Base-by-base conservation (phyloP, 2,329 filamentous ascomycete species). In the Fusarium annulatum region DNA sequence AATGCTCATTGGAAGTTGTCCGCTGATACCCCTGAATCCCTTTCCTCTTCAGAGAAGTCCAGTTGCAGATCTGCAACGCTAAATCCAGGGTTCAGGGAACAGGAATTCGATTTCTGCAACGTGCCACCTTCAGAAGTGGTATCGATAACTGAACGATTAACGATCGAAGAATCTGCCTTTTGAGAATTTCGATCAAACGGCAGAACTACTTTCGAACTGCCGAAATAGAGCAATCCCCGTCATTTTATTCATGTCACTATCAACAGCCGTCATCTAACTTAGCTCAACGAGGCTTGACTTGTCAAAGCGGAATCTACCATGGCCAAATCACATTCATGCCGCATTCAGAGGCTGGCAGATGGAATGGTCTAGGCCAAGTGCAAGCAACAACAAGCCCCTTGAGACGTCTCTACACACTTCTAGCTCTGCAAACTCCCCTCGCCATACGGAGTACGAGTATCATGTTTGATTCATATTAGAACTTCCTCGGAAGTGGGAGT, bases 81-180 rank as follows among this genome's bases (percentile, higher is more conserved):
- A 74, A 74, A 74, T 74, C 45, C 64, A 72, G 71, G 71, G 71
- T 72, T 64, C 52, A 68, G 42, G 33, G 49, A 26, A 34, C 30
- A 55, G 43, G 42, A 49, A 58, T 57, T 51, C 21, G 34, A 43
- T 56, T 55, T 64, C 51, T 42, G 45, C 28, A 53, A 45, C n/a
- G n/a, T 55, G n/a, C 18, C 36, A 15, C 41, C 15, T 21, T 36
- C 21, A 39, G 15, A 33, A 19, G 23, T 51, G 39, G n/a, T 19
- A 51, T 52, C 41, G 33, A 30, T 46, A 46, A 26, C 23, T 11
- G 11, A 9, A 19, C 10, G 16, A 33, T 26, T 16, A 9, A 19
- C 10, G 16, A 33, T 26, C 19, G 9, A 36, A 19, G 23, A 30
- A 53, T 26, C 23, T 52, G n/a, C 12, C 48, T 53, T 46, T 36